Base-by-base conservation (phyloP, 495 filamentous ascomycete genomes). In the Apiosordaria backusii region DNA sequence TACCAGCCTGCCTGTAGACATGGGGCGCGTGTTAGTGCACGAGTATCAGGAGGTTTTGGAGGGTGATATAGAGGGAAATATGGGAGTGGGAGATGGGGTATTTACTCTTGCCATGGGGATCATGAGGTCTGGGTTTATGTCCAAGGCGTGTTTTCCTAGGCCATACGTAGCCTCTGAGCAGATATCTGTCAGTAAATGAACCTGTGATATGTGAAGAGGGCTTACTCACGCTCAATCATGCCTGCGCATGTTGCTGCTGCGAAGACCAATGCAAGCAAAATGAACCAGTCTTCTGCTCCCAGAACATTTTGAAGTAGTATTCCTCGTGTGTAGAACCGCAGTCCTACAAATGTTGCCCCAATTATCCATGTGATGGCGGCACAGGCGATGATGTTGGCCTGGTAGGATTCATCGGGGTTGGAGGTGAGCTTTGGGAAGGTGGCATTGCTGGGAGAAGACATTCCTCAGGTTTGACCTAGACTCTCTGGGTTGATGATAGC, bases 281-380 rank as follows among this genome's bases (percentile, higher is more conserved):
- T 71, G 9, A 69, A 53, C 74, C 72, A 76, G 68, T 76, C 72
- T 27, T 76, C 74, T 4, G 64, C 59, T 3, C 66, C 68, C 18
- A 74, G 54, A 16, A 67, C 63, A 50, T 68, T 68, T 3, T 57
- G 63, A 25, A 72, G 45, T 2, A 75, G 57, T 5, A 57, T 24
- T 1, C 65, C 54, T 1, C 74, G 60, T 1, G 68, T 70, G 64
- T 76, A 76, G 62, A 76, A 74, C 1, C 72, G 63, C 23, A 74
- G 57, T 9, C 18, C 66, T 3, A 74, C 74, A 21, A 71, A 72
- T 5, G 63, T n/a, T n/a, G 63, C 61, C 1, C 65, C 67, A 57
- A 70, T 53, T 23, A 60, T 25, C 66, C 67, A 71, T 23, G 68
- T 68, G 10, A 72, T 62, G 40, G 67, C 63, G 40, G 70, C 65